These are phyloP conservation scores for Breviolum minutum DNA, from an alignment of 73 alveolate genomes.

Conservation along the genomic window DNA sequence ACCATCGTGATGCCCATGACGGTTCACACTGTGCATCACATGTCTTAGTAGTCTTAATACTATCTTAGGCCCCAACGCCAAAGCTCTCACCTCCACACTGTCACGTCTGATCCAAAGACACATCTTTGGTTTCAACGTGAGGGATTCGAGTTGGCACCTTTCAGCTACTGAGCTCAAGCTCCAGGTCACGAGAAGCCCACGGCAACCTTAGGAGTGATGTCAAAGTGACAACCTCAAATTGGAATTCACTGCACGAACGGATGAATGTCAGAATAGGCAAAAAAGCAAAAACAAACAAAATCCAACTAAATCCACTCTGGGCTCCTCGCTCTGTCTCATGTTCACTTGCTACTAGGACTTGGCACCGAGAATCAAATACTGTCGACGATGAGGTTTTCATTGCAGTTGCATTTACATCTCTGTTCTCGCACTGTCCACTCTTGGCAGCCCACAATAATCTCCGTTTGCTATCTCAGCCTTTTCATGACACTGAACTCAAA, in stretches of 20 bases:
- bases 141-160: not conserved
- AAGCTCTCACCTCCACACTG: too few species aligned
- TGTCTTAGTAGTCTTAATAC: too few species aligned
- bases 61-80: too few species aligned
- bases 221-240: not conserved
- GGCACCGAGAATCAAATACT: not conserved
- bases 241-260: not conserved
- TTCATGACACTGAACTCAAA: not conserved
- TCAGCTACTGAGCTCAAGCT: constrained; percentile 45
- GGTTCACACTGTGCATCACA: too few species aligned
- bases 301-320: not conserved
- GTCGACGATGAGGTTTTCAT: not conserved
- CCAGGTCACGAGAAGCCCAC: constrained; percentile 47
- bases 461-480: not conserved
- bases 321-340: constrained; percentile 49
- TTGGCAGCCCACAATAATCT: constrained; percentile 13
- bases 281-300: not conserved
- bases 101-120: too few species aligned
- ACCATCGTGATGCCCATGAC: too few species aligned
- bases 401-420: not conserved
- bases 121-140: too few species aligned
- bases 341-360: constrained; percentile 48
- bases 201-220: not conserved
- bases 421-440: not conserved
- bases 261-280: not conserved